phyloP scores from a whole-genome alignment of 2,329 filamentous ascomycete species.

The Penicillium sp. region DNA sequence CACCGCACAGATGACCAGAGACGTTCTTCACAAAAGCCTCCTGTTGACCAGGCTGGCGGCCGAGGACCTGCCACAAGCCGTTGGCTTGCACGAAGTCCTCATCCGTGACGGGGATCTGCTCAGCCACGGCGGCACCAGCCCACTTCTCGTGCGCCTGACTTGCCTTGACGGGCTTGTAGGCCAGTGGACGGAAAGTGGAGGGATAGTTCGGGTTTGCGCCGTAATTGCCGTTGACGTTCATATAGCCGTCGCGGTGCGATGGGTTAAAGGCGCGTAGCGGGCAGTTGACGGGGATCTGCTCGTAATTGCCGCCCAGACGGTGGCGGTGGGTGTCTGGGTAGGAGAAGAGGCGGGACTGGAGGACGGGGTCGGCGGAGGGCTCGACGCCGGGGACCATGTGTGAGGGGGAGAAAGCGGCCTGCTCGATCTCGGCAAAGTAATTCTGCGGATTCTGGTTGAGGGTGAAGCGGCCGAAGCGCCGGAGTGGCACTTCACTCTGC shows the following conservation, averaged over 20 bases:
- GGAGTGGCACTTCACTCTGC: constrained; percentile 59
- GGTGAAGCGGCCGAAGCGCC: constrained; percentile 60
- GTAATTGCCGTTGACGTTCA: constrained; percentile 66
- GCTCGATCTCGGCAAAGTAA: constrained; percentile 70
- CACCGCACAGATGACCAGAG: constrained; percentile 55
- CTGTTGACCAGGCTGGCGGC: constrained; percentile 54
- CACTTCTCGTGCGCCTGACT: constrained; percentile 47
- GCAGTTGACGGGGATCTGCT: constrained; percentile 62
- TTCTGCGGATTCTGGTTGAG: constrained; percentile 65
- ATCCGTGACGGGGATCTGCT: constrained; percentile 44
- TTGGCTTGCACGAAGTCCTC: constrained; percentile 48
- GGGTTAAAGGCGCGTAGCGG: constrained; percentile 56
- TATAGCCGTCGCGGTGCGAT: constrained; percentile 69
- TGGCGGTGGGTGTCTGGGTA: constrained; percentile 67
- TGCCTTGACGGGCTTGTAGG: constrained; percentile 41
- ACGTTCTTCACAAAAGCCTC: constrained; percentile 61
- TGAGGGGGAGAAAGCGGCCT: constrained; percentile 65
- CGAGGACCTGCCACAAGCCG: constrained; percentile 45
- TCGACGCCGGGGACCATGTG: constrained; percentile 67
- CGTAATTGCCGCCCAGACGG: constrained; percentile 62
- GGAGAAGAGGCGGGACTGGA: constrained; percentile 68
- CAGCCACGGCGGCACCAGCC: constrained; percentile 39
- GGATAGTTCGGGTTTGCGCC: constrained; percentile 58
- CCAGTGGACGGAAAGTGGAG: constrained; percentile 39
- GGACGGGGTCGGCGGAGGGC: constrained; percentile 66